Evolutionary conservation across 768 basidiomycete species (phyloP).

Genomic region (Termitomyces sp.): DNA sequence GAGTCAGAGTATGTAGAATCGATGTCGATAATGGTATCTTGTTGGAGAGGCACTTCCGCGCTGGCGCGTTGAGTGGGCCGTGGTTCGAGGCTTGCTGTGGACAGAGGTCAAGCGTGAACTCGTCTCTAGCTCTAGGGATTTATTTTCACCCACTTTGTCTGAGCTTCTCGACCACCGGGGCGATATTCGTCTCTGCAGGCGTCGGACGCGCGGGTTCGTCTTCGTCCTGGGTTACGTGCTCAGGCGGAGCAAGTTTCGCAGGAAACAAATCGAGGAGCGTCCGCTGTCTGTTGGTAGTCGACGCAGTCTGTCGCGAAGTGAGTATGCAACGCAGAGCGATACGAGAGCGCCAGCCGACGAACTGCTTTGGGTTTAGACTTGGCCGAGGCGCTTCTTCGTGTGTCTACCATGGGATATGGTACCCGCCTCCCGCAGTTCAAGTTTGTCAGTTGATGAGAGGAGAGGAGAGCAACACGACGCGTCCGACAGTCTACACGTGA

Average conservation of each 20-base stretch:
- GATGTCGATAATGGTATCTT: background rate
- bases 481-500: background rate
- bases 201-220: background rate
- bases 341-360: slow-evolving; percentile 10
- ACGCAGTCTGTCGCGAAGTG: slow-evolving; percentile 6
- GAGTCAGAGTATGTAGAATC: background rate
- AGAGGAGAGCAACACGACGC: background rate
- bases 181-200: background rate
- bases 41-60: background rate
- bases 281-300: slow-evolving; percentile 25
- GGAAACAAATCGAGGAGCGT: slow-evolving; percentile 37
- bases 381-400: slow-evolving; percentile 16
- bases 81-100: slow-evolving; percentile 12
- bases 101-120: background rate
- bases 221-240: background rate
- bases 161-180: slow-evolving; percentile 6
- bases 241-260: slow-evolving; percentile 11
- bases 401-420: slow-evolving; percentile 18
- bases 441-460: too few relatives aligned
- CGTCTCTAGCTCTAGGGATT: too few relatives aligned
- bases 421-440: too few relatives aligned
- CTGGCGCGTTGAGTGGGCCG: slow-evolving; percentile 8
- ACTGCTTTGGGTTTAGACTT: slow-evolving; percentile 23
- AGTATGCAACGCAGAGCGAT: slow-evolving; percentile 1
- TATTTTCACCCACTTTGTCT: slow-evolving; percentile 5